Base-by-base conservation (phyloP, 2,329 filamentous ascomycete genomes). In the Emmonsiellopsis sp. region DNA sequence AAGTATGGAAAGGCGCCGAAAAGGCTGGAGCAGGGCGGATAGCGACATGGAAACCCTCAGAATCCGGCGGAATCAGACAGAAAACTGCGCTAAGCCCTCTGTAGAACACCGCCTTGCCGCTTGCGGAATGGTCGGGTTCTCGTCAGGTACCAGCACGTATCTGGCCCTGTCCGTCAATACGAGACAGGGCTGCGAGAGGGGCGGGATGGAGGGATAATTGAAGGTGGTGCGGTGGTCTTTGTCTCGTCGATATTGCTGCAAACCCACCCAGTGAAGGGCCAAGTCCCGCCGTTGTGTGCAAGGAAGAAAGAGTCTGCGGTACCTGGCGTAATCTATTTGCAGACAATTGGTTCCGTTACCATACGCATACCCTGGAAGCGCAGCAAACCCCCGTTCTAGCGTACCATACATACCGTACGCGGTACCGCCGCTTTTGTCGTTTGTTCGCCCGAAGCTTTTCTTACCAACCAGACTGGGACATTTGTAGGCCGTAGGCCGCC, bases 91-190 rank as follows among this genome's bases (percentile, higher is more conserved):
- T 46, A 52, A 55, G 49, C 55, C 57, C 49, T 49, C 39, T 50
- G 14, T 53, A 36, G 52, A 14, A 40, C 17, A 2, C n/a, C 33
- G 31, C n/a, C 49, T 54, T 52, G 47, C 57, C 53, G 43, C 32
- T 54, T 57, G 42, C 55, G 56, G 56, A 57, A 57, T 57, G 56
- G 21, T 10, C 11, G 55, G 49, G 55, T 55, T 54, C 58, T 42
- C 54, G 55, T 39, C 33, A n/a, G 33, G 11, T 42, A 10, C 47
- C 21, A 8, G 27, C 21, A 27, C 3, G 21, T 27, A 27, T 27
- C 21, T 27, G 5, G 21, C 21, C 3, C 21, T 27, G 21, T 17
- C 36, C 36, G 6, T 39, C 36, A 10, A n/a, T 39, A 39, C 36
- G 36, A 39, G 13, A 39, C 36, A 27, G 21, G 21, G 21, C 21